phyloP scores from a whole-genome alignment of 2,329 filamentous ascomycete species.

The Pseudogymnoascus sp. region DNA sequence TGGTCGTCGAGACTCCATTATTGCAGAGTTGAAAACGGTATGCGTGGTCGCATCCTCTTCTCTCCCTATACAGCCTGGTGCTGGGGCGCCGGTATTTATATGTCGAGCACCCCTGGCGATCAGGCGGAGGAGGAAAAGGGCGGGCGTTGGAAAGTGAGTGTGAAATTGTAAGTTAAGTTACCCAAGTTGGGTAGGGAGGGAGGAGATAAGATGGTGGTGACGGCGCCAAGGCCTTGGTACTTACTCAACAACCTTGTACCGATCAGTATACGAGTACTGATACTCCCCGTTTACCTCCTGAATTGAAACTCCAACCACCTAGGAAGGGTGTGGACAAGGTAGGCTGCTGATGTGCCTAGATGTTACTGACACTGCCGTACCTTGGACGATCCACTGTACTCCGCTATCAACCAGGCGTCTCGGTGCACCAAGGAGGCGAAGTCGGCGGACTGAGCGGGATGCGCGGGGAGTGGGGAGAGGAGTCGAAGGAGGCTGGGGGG shows the following conservation, averaged over 20 bases:
- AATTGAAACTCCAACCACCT: not conserved
- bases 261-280: not conserved
- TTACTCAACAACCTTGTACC: not conserved
- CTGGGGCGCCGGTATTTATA: not conserved
- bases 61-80: not conserved
- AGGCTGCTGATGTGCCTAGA: not conserved
- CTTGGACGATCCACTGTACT: not conserved
- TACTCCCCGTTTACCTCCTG: not conserved
- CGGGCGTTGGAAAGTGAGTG: not conserved
- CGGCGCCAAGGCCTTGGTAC: too few species aligned
- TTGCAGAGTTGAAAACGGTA: not conserved
- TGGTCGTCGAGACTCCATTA: not conserved
- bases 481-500: not conserved
- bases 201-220: not conserved
- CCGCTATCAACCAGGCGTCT: not conserved
- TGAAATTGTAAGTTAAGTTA: not conserved
- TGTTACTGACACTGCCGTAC: not conserved
- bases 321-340: not conserved
- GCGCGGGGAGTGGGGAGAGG: not conserved
- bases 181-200: not conserved
- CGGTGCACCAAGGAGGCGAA: not conserved
- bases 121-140: not conserved
- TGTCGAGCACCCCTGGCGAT: not conserved
- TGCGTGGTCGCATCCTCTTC: not conserved
- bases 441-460: too few species aligned